Evolutionary conservation across 495 filamentous ascomycete species (phyloP).

Genomic region (Podospora tetraspora): DNA sequence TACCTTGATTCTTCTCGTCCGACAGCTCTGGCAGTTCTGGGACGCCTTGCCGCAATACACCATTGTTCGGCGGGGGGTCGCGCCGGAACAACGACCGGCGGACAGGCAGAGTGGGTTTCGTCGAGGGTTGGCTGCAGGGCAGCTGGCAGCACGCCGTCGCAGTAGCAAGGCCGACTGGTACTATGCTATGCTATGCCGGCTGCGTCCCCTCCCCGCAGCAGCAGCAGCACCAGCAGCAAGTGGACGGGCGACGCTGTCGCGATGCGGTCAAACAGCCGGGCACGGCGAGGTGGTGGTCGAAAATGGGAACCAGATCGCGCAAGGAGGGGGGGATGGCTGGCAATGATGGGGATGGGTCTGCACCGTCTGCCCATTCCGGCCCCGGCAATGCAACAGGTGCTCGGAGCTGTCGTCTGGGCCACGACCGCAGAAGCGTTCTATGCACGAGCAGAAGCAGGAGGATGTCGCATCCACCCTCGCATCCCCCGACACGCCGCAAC

Average conservation of each 20-base stretch:
- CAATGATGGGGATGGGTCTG: constrained; percentile 8
- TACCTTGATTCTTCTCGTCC: constrained; percentile 60
- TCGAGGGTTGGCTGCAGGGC: not conserved
- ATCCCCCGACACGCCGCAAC: not conserved
- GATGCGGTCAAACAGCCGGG: constrained; percentile 14
- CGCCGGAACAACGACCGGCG: not conserved
- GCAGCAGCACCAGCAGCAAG: not conserved
- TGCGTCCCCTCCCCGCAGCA: constrained; percentile 8
- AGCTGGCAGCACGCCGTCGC: constrained; percentile 2
- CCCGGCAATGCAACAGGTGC: not conserved
- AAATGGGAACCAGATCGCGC: constrained; percentile 30
- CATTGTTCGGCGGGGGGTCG: constrained; percentile 38
- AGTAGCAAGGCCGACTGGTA: constrained; percentile 1
- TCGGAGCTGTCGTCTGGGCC: constrained; percentile 15
- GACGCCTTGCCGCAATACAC: constrained; percentile 68
- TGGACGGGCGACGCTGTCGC: not conserved
- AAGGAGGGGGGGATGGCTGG: constrained; percentile 17
- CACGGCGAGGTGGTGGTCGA: constrained; percentile 22
- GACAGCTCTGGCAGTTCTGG: constrained; percentile 61
- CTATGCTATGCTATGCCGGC: constrained; percentile 11
- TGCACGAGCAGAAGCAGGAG: constrained; percentile 1
- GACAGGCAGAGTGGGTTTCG: not conserved
- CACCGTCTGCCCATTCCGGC: constrained; percentile 20
- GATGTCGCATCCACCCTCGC: not conserved
- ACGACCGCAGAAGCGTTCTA: too few relatives aligned